These are phyloP conservation scores for Pythium phragmitis DNA, from an alignment of 352 stramenopile genomes.

Conservation along the genomic window DNA sequence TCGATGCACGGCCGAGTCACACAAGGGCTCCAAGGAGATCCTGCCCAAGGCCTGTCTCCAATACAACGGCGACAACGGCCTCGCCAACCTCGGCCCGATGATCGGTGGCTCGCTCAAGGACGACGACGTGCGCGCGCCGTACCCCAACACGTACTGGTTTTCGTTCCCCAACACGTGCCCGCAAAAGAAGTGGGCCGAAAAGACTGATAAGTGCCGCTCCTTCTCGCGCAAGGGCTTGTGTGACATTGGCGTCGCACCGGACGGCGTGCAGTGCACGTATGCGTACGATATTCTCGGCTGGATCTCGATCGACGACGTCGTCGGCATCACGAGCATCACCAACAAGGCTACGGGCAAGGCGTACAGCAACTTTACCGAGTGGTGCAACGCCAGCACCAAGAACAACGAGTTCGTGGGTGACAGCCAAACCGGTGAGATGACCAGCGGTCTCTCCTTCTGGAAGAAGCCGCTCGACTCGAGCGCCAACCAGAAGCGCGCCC, in stretches of 20 bases:
- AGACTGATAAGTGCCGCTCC: conserved; percentile 38
- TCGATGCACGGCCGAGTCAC: conserved; percentile 32
- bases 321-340: conserved; percentile 67
- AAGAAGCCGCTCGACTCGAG: conserved; percentile 35
- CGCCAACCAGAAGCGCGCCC: conserved; percentile 25
- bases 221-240: conserved; percentile 64
- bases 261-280: conserved; percentile 81
- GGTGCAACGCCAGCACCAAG: conserved; percentile 58
- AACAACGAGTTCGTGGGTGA: conserved; percentile 64
- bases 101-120: conserved; percentile 49
- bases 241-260: conserved; percentile 43
- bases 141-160: conserved; percentile 44
- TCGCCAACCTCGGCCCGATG: conserved; percentile 47
- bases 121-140: conserved; percentile 34
- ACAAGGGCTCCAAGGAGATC: conserved; percentile 24
- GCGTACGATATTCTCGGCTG: conserved; percentile 79
- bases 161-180: conserved; percentile 47
- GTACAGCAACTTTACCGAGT: conserved; percentile 72
- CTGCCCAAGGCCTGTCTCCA: conserved; percentile 43
- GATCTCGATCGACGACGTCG: conserved; percentile 76
- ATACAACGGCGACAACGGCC: conserved; percentile 42
- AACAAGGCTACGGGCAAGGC: conserved; percentile 46
- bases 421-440: conserved; percentile 32
- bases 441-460: conserved; percentile 39
- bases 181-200: conserved; percentile 45